Evolutionary conservation across 371 early-diverging fungal species (phyloP).

Genomic region (Zopfochytrium polystomum): DNA sequence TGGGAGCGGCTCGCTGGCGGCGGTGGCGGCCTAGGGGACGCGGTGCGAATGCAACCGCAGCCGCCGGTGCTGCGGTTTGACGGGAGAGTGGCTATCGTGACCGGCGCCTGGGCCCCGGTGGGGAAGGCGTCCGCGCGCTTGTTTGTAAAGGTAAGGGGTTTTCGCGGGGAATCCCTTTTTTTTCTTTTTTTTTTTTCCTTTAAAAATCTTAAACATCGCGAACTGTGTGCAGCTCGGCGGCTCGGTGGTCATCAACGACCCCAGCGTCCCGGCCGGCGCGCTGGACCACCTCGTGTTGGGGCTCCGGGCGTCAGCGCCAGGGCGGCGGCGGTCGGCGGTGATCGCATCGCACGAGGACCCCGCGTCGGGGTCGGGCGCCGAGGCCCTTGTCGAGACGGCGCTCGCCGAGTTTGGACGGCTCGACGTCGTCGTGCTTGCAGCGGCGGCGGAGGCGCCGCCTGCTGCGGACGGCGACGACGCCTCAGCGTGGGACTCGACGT

Average conservation of each 20-base stretch:
- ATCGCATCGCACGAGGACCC: conserved; percentile 62
- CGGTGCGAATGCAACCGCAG: conserved; percentile 53
- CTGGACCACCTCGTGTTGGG: too few relatives aligned
- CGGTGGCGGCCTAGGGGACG: conserved; percentile 66
- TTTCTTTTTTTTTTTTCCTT: too few relatives aligned
- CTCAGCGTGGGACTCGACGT: conserved; percentile 68
- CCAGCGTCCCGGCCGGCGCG: too few relatives aligned
- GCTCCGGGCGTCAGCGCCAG: conserved; percentile 41
- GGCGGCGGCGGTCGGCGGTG: conserved; percentile 54
- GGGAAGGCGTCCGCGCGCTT: conserved; percentile 81
- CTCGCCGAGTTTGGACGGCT: conserved; percentile 63
- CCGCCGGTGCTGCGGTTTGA: conserved; percentile 82
- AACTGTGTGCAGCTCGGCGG: conserved; percentile 41
- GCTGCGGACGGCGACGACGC: conserved; percentile 58
- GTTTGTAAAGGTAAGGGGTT: conserved; percentile 71
- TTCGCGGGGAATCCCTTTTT: too few relatives aligned
- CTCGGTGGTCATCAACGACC: conserved; percentile 82
- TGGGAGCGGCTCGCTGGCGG: conserved; percentile 72
- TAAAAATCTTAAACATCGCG: neutral
- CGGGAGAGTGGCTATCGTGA: conserved; percentile 87
- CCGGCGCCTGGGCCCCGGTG: conserved; percentile 94
- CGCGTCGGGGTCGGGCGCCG: conserved; percentile 58
- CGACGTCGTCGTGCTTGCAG: conserved; percentile 68
- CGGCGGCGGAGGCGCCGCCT: too few relatives aligned
- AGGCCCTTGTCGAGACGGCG: conserved; percentile 64